A percentile compares a stretch with the other conserved stretches of the same genome.
phyloP scores from a whole-genome alignment of 1,139 yeast genomes.

The Candida sanyaensis region DNA sequence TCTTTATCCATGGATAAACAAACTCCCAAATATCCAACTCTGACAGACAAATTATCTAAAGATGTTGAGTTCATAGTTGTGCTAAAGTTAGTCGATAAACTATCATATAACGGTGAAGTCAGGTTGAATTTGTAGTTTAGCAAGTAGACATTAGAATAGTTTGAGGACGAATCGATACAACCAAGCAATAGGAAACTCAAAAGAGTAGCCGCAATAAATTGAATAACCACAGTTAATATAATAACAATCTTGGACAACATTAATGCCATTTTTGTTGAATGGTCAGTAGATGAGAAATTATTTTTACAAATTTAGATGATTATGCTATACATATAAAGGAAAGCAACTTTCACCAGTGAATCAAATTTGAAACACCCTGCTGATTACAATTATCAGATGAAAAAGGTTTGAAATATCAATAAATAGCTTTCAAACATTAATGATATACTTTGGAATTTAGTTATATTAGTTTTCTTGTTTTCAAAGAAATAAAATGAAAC shows the following conservation, averaged over 20 bases:
- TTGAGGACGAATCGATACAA: slow-evolving; percentile 39
- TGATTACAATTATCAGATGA: too few species aligned
- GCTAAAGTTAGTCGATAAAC: slow-evolving; percentile 2
- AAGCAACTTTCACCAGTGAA: too few species aligned
- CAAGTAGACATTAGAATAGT: slow-evolving; percentile 49
- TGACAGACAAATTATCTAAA: slow-evolving; percentile 35
- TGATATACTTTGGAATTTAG: too few species aligned
- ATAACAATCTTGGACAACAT: slow-evolving; percentile 9
- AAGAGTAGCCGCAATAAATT: slow-evolving; percentile 41
- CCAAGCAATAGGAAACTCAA: slow-evolving; percentile 57
- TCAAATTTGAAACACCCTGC: too few species aligned
- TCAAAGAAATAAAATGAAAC: neutral
- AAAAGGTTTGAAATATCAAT: too few species aligned
- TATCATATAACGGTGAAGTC: slow-evolving; percentile 17
- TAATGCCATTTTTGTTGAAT: neutral
- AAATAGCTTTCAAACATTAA: too few species aligned
- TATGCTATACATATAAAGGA: too few species aligned
- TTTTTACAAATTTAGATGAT: too few species aligned
- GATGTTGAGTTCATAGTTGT: slow-evolving; percentile 9
- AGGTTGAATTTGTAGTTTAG: slow-evolving; percentile 48
- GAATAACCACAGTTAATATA: slow-evolving; percentile 20
- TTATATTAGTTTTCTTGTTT: too few species aligned
- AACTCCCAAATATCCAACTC: slow-evolving; percentile 53
- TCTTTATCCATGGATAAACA: slow-evolving; percentile 38
- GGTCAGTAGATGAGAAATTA: neutral